These are phyloP conservation scores for Blastobotrys capitulatus DNA, from an alignment of 1,139 yeast species.

Conservation along the genomic window DNA sequence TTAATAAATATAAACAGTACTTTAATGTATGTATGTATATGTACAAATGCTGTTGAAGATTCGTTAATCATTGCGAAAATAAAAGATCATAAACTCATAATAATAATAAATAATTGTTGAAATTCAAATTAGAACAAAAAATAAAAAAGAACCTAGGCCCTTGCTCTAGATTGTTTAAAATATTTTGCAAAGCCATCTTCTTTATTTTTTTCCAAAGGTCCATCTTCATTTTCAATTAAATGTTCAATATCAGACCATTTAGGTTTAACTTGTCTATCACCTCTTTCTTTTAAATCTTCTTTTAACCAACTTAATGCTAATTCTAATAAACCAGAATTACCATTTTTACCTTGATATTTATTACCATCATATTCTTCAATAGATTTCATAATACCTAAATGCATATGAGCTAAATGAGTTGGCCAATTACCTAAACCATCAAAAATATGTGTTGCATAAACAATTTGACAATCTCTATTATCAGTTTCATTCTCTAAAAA, in stretches of 20 bases:
- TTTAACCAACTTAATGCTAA: constrained; percentile 38
- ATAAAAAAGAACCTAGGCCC: constrained; percentile 11
- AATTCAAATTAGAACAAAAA: background rate
- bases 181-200: constrained; percentile 27
- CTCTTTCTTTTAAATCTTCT: constrained; percentile 43
- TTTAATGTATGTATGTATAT: constrained; percentile 3
- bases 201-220: constrained; percentile 25
- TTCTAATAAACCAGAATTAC: constrained; percentile 34
- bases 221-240: constrained; percentile 17
- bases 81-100: background rate
- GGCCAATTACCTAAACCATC: constrained; percentile 94
- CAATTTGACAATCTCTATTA: constrained; percentile 50
- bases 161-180: constrained; percentile 30
- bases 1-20: background rate
- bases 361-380: constrained; percentile 15
- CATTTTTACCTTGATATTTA: constrained; percentile 15
- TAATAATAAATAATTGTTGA: constrained; percentile 6
- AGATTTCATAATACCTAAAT: constrained; percentile 50
- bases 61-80: background rate
- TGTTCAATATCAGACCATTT: constrained; percentile 26
- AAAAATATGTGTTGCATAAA: constrained; percentile 94
- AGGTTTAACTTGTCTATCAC: constrained; percentile 29
- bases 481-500: constrained; percentile 69
- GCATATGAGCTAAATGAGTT: constrained; percentile 73
- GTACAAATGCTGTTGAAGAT: constrained; percentile 8